These are phyloP conservation scores for Xylariaceae sp. DNA, from an alignment of 2,329 filamentous ascomycete genomes.

Conservation along the genomic window DNA sequence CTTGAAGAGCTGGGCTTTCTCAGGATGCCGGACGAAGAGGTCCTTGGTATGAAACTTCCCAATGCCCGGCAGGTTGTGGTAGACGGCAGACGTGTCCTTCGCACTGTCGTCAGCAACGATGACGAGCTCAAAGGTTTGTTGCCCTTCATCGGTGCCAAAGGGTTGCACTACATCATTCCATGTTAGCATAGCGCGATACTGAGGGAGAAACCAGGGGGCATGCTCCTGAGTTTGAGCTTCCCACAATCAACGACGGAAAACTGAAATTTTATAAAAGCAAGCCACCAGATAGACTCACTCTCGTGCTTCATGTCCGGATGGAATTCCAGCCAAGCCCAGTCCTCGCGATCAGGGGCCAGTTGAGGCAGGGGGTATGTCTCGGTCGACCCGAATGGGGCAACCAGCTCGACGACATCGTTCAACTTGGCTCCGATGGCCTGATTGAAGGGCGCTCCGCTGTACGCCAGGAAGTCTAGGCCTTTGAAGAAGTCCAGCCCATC, in stretches of 20 bases:
- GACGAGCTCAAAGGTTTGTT: constrained; percentile 20
- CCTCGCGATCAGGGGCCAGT: constrained; percentile 9
- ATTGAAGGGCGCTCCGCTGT: constrained; percentile 11
- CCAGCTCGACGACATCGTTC: constrained; percentile 6
- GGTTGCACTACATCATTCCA: no score
- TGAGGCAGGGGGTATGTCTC: constrained; percentile 14
- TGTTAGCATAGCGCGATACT: no score
- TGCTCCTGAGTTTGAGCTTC: no score
- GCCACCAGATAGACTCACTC: no score
- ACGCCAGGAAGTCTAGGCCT: constrained; percentile 10
- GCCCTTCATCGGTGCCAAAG: constrained; percentile 1
- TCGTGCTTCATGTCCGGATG: constrained; percentile 11
- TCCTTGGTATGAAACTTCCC: constrained; percentile 29
- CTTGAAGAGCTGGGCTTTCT: constrained; percentile 26
- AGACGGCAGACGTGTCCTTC: constrained; percentile 16
- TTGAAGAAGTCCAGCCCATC: constrained; percentile 10
- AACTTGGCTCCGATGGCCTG: constrained; percentile 6
- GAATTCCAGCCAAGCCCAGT: constrained; percentile 29
- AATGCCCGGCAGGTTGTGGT: constrained; percentile 27
- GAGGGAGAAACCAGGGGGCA: no score
- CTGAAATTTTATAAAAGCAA: no score
- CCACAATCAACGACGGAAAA: no score
- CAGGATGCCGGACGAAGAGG: constrained; percentile 29
- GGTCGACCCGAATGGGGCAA: constrained; percentile 16
- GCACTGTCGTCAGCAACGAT: constrained; percentile 13